Base-by-base conservation (phyloP, 1,139 yeast genomes). In the Pneumocystis jirovecii region DNA sequence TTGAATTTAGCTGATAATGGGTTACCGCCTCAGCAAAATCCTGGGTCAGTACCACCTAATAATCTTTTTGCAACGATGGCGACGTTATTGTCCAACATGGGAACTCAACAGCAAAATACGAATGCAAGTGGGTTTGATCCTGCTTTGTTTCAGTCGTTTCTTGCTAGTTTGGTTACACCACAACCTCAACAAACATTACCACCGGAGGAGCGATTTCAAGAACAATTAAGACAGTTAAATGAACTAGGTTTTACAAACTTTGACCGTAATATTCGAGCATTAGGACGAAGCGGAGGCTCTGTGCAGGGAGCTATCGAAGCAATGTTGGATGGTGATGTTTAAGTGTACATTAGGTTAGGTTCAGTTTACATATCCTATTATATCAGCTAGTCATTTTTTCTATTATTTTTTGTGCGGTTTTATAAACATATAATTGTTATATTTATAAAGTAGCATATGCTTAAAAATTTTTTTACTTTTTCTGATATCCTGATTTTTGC, bases 251-350 rank as follows among this genome's bases (percentile, higher is more conserved):
- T 93, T 77, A 85, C 83, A 70, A 97, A 93, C 71, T 93, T 91
- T 73, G 97, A 93, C 70, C 82, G 89, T 71, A 93, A 93, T 73
- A 90, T 93, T 25, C 85, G 85, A 35, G 97, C 97, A 0, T 81
- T 93, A 72, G 84, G 97, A 78, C 84, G 97, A 77, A 84, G 95
- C 66, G 97, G 97, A 35, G 98, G 98, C 15, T 88, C 91, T 70
- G 97, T 93, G 25, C 96, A 93, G 76, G 97, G 97, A 60, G 98
- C 98, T 17, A 81, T 93, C 66, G 97, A 91, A 75, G 88, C 89
- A 68, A 79, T 93, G 72, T 81, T 93, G 68, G 86, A 81, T 69
- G 87, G 86, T 34, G 57, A 50, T 50, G 57, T 50, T 50, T 50
- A 50, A 50, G 17, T 50, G 5, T 50, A 50, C 12, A 50, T 6